Evolutionary conservation across 2,329 filamentous ascomycete species (phyloP).

Genomic region (Fusarium dimerum): DNA sequence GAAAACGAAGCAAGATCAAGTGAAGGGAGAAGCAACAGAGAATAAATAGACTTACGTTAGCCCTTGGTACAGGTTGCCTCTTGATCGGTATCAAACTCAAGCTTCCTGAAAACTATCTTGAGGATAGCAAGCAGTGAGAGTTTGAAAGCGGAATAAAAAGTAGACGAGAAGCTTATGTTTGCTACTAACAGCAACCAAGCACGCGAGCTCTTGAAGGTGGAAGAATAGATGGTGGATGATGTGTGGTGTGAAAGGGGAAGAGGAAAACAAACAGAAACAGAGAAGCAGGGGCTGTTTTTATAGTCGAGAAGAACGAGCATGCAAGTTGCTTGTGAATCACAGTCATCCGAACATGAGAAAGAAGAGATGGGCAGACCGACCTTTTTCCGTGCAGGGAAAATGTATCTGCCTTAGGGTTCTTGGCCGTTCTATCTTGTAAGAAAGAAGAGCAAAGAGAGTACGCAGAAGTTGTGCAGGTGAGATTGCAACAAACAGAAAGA

Average conservation of each 20-base stretch:
- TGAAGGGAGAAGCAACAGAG: background rate
- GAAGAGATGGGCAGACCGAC: background rate
- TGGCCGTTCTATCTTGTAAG: too few relatives aligned
- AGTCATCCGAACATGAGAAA: background rate
- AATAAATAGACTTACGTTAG: slow-evolving; percentile 1
- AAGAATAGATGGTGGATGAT: background rate
- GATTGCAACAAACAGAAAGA: too few relatives aligned
- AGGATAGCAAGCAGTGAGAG: background rate
- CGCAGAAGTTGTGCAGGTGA: too few relatives aligned
- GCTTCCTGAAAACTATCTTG: background rate
- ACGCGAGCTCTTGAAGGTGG: too few relatives aligned
- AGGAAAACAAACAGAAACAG: background rate
- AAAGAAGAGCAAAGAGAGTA: too few relatives aligned
- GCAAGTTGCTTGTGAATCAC: background rate
- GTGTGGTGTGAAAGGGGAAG: background rate
- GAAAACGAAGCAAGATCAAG: background rate
- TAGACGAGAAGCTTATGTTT: background rate
- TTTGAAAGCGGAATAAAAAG: slow-evolving; percentile 8
- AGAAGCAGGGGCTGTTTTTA: background rate
- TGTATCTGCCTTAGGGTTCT: too few relatives aligned
- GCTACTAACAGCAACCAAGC: too few relatives aligned
- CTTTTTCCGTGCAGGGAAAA: too few relatives aligned
- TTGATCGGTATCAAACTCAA: too few relatives aligned
- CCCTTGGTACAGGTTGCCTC: too few relatives aligned
- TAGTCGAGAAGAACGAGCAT: background rate